Base-by-base conservation (phyloP, 1,284 basidiomycete species). In the Apiotrichum laibachii region DNA sequence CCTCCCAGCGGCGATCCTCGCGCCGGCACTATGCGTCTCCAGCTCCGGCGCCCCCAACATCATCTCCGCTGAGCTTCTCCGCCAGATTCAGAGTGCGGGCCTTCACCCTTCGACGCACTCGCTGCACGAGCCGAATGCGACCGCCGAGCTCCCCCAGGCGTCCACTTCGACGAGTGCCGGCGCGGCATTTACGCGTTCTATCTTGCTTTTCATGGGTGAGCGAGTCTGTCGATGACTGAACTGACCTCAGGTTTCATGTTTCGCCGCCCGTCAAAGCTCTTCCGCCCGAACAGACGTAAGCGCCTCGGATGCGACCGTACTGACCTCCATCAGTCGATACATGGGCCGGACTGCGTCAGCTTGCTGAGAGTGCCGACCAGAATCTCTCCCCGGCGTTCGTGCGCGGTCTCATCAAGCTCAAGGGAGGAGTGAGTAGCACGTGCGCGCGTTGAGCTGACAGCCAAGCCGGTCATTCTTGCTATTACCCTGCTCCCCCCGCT, bases 181-280 rank as follows among this genome's bases (percentile, higher is more conserved):
- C 18, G 75, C 77, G 6, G 75, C 75, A 15, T 65, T 76, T 21
- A 72, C 77, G 2, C 62, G 77, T 55, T 73, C 71, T 8, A 50
- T 77, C 8, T 66, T 78, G 19, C 60, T 78, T n/a, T 75, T 74
- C 46, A 50, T 76, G 31, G 75, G 76, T 76, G 53, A 55, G 65
- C 13, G 11, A 11, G 0, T 9, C 8, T 18, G 11, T 4, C 37
- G 50, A 39, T n/a, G n/a, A n/a, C 3, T n/a, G 21, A 19, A 13
- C 33, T 55, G n/a, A 54, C 21, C 19, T 2, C 50, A 76, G 75
- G 75, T 11, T 69, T 78, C 55, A 69, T 77, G 61, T 78, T 78
- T 56, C 65, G 75, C 37, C 61, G 76, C 33, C 77, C 77, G 1
- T 75, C 73, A 16, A 77, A 77, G 63, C 63, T 78, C 21, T 78